A percentile compares a stretch with the other conserved stretches of the same genome.
These are phyloP conservation scores for Leptographium procerum DNA, from an alignment of 2,329 filamentous ascomycete species.

Conservation along the genomic window DNA sequence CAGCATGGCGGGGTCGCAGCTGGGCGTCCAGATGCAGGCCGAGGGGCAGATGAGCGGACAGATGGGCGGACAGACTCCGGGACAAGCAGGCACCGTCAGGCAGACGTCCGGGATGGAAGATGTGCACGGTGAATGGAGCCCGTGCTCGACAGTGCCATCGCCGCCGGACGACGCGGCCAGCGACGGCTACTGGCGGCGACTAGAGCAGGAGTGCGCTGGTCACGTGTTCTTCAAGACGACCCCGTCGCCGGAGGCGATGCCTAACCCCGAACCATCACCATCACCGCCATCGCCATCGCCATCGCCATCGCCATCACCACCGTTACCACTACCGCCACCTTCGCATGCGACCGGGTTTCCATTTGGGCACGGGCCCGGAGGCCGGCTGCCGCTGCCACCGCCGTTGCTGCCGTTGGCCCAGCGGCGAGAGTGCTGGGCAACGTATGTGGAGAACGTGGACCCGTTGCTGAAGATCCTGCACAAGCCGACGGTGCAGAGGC, in stretches of 20 bases:
- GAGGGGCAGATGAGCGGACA: too few relatives aligned
- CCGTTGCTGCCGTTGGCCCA: constrained; percentile 1
- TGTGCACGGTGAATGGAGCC: neutral
- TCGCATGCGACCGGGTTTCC: neutral
- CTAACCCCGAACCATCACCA: neutral
- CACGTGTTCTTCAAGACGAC: constrained; percentile 1
- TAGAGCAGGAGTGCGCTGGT: constrained; percentile 1
- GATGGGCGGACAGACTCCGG: too few relatives aligned
- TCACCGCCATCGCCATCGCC: too few relatives aligned
- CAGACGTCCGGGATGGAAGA: neutral
- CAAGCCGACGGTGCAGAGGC: constrained; percentile 4
- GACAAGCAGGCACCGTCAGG: too few relatives aligned
- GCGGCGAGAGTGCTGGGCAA: constrained; percentile 3
- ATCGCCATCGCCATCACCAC: too few relatives aligned
- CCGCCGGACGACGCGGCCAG: neutral
- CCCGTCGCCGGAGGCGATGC: neutral
- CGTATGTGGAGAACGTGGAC: constrained; percentile 6
- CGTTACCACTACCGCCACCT: neutral
- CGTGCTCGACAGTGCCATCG: neutral
- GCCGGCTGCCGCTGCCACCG: neutral
- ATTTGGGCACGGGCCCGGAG: neutral
- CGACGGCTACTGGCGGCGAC: constrained; percentile 1
- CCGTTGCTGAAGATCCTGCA: constrained; percentile 6
- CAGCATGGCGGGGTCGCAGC: neutral
- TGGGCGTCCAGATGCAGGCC: too few relatives aligned